Base-by-base conservation (phyloP, 805 yeast species). In the Metschnikowia chrysomelidarum region DNA sequence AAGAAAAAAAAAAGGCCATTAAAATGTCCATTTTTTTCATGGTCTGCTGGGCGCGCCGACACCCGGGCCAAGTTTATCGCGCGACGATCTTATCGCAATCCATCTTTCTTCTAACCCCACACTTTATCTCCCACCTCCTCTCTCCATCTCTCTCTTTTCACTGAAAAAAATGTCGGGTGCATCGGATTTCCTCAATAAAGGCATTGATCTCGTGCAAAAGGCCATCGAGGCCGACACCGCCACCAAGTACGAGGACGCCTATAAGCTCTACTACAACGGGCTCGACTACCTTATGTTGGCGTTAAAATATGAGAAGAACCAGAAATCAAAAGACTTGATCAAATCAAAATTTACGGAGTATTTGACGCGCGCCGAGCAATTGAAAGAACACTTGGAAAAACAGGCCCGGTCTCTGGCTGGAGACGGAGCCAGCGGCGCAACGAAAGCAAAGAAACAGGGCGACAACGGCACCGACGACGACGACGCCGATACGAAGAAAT, bases 281-380 rank as follows among this genome's bases (percentile, higher is more conserved):
- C 69, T 93, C 37, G 98, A 93, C 60, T 93, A 93, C 62, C 70
- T 93, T 51, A 88, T 93, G 96, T 71, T 88, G 48, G 98, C 98
- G 4, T 71, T 93, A 50, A 93, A 93, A 63, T 91, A 60, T 43
- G 98, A 93, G 61, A 91, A 89, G 60, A 93, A 89, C 60, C 82
- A 83, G 15, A 81, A 81, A 50, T 82, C 94, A 23, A 91, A 89
- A 58, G 96, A 88, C 48, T 71, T 91, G 41, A 86, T 93, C 47
- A 76, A 89, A 54, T 76, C 87, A 7, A 88, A 88, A 59, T 86
- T 91, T 59, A 84, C 89, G 5, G 98, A 93, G 56, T 93, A 93
- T 59, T 64, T 93, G 54, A 74, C 88, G 5, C 69, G 98, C 38
- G 98, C 98, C 0, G 98, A 93, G 62, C 94, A 87, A 57, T 68